Evolutionary conservation across 257 asterid genomes (phyloP).

Genomic region (Linaria vulgaris): DNA sequence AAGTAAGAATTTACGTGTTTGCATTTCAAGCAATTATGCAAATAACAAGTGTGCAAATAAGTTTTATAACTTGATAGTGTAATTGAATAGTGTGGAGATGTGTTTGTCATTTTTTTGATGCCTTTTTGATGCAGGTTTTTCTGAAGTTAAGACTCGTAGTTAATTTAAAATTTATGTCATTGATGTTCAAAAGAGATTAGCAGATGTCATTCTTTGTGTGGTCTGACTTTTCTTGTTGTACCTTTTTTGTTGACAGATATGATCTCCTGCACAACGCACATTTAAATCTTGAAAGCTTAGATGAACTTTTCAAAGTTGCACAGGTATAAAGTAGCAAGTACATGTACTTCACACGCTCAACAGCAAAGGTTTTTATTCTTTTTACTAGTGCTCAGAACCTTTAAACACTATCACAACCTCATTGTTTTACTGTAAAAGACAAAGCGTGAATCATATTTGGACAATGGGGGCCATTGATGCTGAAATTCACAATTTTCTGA

Average conservation of each 20-base stretch:
- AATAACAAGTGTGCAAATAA: constrained; percentile 6
- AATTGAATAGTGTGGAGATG: constrained; percentile 7
- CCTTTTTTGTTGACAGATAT: constrained; percentile 49
- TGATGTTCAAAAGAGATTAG: no score
- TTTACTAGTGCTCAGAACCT: background rate
- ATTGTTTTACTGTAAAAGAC: constrained; percentile 10
- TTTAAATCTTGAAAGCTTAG: constrained; percentile 70
- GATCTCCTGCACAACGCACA: constrained; percentile 98
- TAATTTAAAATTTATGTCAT: background rate
- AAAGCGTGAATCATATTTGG: constrained; percentile 7
- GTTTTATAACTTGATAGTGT: background rate
- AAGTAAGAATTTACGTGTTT: constrained; percentile 49
- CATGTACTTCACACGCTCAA: constrained; percentile 12
- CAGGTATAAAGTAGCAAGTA: constrained; percentile 56
- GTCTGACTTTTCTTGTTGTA: constrained; percentile 16
- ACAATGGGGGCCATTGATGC: constrained; percentile 17
- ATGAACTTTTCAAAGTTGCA: constrained; percentile 87
- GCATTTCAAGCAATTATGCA: constrained; percentile 9
- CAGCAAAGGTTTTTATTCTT: background rate
- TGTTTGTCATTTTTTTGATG: constrained; percentile 1
- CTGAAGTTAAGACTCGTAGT: background rate
- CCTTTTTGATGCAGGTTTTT: background rate
- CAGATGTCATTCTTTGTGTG: background rate
- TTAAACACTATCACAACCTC: no score
- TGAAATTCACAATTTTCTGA: background rate